phyloP scores from a whole-genome alignment of 2,329 filamentous ascomycete genomes.

The Aspergillus arachidicola region DNA sequence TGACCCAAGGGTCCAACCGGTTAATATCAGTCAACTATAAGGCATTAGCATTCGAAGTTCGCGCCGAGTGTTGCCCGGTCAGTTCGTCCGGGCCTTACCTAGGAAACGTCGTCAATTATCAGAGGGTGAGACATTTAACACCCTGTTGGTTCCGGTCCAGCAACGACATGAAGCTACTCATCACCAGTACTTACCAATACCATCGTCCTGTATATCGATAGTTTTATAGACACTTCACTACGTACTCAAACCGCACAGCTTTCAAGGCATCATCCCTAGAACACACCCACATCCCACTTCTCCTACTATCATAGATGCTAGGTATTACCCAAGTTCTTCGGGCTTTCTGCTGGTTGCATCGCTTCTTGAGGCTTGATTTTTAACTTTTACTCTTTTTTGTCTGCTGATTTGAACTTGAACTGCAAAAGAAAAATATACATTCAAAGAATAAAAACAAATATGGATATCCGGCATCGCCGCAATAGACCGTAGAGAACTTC shows the following conservation, averaged over 20 bases:
- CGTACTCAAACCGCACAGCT: background rate
- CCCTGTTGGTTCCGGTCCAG: background rate
- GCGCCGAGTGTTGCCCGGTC: background rate
- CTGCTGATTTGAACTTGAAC: background rate
- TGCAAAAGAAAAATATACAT: background rate
- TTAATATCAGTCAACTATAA: background rate
- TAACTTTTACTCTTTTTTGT: background rate
- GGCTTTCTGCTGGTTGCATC: background rate
- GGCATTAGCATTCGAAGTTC: background rate
- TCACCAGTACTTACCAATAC: background rate
- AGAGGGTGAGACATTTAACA: background rate
- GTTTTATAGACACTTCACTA: background rate
- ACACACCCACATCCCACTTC: background rate
- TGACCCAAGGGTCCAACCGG: constrained; percentile 5
- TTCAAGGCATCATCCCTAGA: background rate
- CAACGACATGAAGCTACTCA: background rate
- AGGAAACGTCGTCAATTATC: background rate
- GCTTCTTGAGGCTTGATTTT: background rate
- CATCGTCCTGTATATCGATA: background rate
- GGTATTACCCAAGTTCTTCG: background rate
- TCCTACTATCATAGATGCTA: background rate
- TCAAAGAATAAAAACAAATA: background rate
- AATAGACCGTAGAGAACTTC: background rate
- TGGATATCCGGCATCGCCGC: background rate
- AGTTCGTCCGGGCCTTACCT: background rate